These are phyloP conservation scores for Candida dajiaensis DNA, from an alignment of 805 yeast genomes.

Conservation along the genomic window DNA sequence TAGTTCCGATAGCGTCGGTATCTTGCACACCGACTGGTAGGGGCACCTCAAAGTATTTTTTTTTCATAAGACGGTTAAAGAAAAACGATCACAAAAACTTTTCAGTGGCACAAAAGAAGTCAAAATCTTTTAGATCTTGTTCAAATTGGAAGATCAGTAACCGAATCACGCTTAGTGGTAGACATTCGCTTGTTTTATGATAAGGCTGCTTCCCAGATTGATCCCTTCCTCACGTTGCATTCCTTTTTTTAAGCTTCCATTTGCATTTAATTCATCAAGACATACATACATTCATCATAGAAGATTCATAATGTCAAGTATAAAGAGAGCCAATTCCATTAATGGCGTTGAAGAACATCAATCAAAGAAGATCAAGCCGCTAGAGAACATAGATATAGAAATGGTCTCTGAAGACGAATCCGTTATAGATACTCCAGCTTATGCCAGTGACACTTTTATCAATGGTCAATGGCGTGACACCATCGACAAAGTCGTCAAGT, in stretches of 20 bases:
- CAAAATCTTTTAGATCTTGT: neutral
- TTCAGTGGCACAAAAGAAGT: neutral
- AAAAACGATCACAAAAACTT: neutral
- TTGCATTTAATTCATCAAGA: neutral
- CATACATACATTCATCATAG: neutral
- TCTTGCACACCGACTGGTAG: neutral
- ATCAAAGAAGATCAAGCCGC: neutral
- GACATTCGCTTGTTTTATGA: neutral
- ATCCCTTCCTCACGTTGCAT: neutral
- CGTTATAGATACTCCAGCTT: neutral
- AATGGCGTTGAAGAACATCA: neutral
- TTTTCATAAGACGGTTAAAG: neutral
- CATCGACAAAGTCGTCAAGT: constrained; percentile 71
- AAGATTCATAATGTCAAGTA: neutral
- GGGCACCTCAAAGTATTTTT: neutral
- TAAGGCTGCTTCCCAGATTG: neutral
- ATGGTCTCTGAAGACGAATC: neutral
- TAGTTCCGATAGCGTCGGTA: neutral
- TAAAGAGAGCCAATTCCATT: neutral
- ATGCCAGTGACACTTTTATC: constrained; percentile 5
- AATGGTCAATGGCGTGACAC: constrained; percentile 67
- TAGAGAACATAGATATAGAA: neutral
- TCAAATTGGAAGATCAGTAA: neutral
- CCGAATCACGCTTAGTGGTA: neutral
- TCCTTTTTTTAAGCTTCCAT: neutral